Base-by-base conservation (phyloP, 345 rosid genomes). In the Sisymbrium irio region DNA sequence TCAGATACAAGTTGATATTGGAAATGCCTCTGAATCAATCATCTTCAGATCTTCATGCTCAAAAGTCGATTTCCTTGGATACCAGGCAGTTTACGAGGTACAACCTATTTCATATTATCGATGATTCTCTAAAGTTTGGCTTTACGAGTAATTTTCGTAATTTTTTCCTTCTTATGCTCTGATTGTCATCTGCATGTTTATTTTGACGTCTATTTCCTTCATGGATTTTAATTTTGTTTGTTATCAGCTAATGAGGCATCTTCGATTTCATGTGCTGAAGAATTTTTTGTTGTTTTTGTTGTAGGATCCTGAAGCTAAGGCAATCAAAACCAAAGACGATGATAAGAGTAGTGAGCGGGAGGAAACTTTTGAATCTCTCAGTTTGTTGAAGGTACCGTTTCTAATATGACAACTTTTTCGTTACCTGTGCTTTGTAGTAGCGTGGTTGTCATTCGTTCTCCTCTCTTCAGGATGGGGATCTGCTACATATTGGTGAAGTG, bases 11-110 rank as follows among this genome's bases (percentile, higher is more conserved):
- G 76, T 95, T 77, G 97, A 88, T 46, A 69, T 84, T 41, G 87
- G 86, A 57, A 84, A 81, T 83, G 79, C 85, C 59, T 73, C 78
- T 53, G 78, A 79, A 62, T 85, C 92, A 67, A 80, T 92, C 73
- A 42, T 79, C 78, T 84, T 92, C 72, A 87, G 93, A 62, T 84
- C 97, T 58, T 72, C 97, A 55, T 84, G 89, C 83, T 84, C 92
- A 39, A 84, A 78, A 78, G 76, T 89, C 39, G 87, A 61, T 15
- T 92, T 92, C 84, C 91, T 35, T 77, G 99, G 98, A 32, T 95
- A 85, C 81, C 92, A 82, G 79, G 91, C 97, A 73, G 92, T 76
- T 80, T 92, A 88, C 65, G 81, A 88, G 97, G 99, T 92, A 86
- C 59, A 18, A 35, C 36, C 65, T 66, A 30, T 44, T 35, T 71